Percentiles rank a stretch among this genome's conserved stretches.
phyloP scores from a whole-genome alignment of 257 asterid genomes.

The Cynanchum wilfordii region DNA sequence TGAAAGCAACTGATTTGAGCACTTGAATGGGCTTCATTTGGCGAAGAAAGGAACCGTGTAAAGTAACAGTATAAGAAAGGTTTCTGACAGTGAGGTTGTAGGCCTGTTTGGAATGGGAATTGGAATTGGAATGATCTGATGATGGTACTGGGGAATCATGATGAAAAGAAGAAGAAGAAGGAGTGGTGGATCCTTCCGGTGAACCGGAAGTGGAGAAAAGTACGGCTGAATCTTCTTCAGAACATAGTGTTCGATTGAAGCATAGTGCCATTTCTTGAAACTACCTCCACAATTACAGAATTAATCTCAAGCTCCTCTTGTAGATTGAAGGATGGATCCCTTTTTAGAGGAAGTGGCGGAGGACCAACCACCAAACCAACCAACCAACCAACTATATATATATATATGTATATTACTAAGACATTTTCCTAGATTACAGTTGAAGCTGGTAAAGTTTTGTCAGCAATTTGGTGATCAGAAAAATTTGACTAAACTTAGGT shows the following conservation, averaged over 20 bases:
- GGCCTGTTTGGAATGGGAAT: slow-evolving; percentile 29
- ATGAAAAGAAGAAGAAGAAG: slow-evolving; percentile 63
- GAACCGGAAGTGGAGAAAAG: slow-evolving; percentile 66
- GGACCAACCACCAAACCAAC: neutral
- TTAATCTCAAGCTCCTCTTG: neutral
- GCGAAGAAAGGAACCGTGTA: slow-evolving; percentile 20
- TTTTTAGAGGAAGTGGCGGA: neutral
- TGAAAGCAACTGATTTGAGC: slow-evolving; percentile 62
- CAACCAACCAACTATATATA: neutral
- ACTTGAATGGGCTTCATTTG: slow-evolving; percentile 34
- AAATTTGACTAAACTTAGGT: neutral
- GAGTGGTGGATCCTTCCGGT: slow-evolving; percentile 46
- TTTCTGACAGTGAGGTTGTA: slow-evolving; percentile 44
- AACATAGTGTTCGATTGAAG: slow-evolving; percentile 42
- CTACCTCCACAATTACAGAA: neutral
- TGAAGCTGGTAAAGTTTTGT: slow-evolving; percentile 2
- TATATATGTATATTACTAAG: neutral
- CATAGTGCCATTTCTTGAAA: slow-evolving; percentile 33
- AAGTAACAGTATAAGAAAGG: slow-evolving; percentile 53
- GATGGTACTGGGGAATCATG: slow-evolving; percentile 33
- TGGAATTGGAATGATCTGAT: slow-evolving; percentile 25
- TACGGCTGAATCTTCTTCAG: slow-evolving; percentile 54
- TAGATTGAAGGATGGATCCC: neutral
- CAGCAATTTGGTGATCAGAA: neutral
- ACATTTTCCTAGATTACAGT: neutral